Base-by-base conservation (phyloP, 2,329 filamentous ascomycete genomes). In the Colletotrichum acutatum region DNA sequence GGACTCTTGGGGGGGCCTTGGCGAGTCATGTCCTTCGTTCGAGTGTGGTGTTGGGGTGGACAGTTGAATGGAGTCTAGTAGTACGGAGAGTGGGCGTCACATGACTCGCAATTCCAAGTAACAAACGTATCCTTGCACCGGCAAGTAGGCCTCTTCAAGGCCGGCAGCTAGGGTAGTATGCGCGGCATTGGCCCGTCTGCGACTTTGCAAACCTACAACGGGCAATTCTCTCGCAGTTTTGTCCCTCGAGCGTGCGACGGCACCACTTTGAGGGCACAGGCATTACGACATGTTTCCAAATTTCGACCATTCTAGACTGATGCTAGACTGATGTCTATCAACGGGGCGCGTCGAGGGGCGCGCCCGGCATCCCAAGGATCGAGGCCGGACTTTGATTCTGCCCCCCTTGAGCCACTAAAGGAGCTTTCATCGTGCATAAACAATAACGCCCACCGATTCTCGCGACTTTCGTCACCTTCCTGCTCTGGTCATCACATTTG, bases 281-380 rank as follows among this genome's bases (percentile, higher is more conserved):
- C 32, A 30, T 30, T n/a, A n/a, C 28, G 7, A 57, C 28, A 34
- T 58, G 19, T 57, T 26, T 46, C 22, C 63, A 30, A 46, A 16
- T 16, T 54, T 16, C 12, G 12, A 59, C 32, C 37, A n/a, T n/a
- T 52, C 52, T 32, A 16, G 9, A 30, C 37, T 19, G 37, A 42
- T 42, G 28, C 49, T 32, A 32, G 28, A 30, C 28, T 66, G 34
- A n/a, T 66, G n/a, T 12, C 64, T 58, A 42, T 66, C 64, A 59
- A 37, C 53, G 64, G 64, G 26, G 37, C 58, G 53, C 37, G 63
- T 12, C 19, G 11, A 66, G 62, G 52, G 24, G 52, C 28, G 37
- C 28, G 30, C 42, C 42, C 52, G 28, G 24, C 37, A 54, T 54
- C 22, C 9, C 3, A 54, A 54, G 11, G 22, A 26, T 54, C 52